Conservation (phyloP, 139 green algal genomes). For the Nannochloris sp. region DNA sequence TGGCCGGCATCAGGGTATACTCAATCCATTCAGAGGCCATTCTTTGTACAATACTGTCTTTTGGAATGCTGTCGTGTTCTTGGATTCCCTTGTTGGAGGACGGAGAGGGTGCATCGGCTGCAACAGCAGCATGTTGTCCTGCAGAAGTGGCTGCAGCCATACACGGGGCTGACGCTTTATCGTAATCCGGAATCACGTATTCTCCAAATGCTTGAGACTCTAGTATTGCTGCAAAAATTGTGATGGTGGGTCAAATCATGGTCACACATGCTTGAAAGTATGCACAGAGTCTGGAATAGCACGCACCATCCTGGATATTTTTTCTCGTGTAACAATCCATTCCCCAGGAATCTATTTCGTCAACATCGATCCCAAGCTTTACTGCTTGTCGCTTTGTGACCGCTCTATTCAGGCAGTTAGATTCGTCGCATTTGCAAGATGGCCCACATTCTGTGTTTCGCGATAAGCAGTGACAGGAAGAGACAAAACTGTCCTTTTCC, state of each 20-base stretch:
- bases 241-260: neutral
- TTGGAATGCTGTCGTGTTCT: neutral
- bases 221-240: constrained; percentile 16
- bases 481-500: constrained; percentile 33
- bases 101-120: constrained; percentile 7
- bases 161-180: neutral
- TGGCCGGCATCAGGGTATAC: constrained; percentile 40
- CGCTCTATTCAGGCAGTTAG: constrained; percentile 33
- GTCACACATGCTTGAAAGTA: neutral
- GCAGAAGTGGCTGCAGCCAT: neutral
- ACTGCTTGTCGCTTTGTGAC: constrained; percentile 30
- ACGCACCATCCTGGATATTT: constrained; percentile 57
- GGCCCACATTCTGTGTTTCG: constrained; percentile 49
- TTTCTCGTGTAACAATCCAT: constrained; percentile 76
- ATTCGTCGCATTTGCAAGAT: constrained; percentile 22
- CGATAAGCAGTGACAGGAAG: constrained; percentile 37
- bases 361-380: constrained; percentile 43
- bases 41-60: neutral
- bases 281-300: constrained; percentile 12
- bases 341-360: constrained; percentile 70
- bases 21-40: constrained; percentile 51
- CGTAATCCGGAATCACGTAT: constrained; percentile 22
- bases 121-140: constrained; percentile 8
- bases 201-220: constrained; percentile 35
- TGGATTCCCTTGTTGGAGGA: neutral